Base-by-base conservation (phyloP, 2,329 filamentous ascomycete genomes). In the Hymenoscyphus fructigenus region DNA sequence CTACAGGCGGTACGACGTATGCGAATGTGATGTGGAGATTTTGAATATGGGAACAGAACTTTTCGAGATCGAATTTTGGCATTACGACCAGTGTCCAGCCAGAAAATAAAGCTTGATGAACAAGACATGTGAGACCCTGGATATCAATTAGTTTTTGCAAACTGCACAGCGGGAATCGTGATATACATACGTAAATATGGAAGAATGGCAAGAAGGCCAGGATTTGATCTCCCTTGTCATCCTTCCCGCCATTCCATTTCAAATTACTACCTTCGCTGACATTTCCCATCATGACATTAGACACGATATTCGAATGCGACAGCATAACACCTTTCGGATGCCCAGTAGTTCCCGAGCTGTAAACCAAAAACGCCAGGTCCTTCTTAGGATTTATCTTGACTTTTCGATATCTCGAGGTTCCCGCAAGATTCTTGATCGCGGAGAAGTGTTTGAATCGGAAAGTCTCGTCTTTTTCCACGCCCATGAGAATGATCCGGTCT, bases 261-360 rank as follows among this genome's bases (percentile, higher is more conserved):
- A 91, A 76, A 55, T 86, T 81, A 0, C 79, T 80, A 1, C 78
- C 80, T 64, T 92, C 89, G 4, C 83, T 79, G 29, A 78, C 73
- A 1, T 76, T 75, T 32, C 83, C 74, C 77, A 91, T 88, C 34
- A 85, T 70, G 6, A 88, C 75, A 76, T 97, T 96, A 65, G 91
- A 80, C 12, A 96, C 85, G 66, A 97, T 88, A 75, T 97, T 97
- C 69, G 80, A 77, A 77, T 98, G 94, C 7, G 87, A 90, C 36
- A 97, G 82, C 85, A 92, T 91, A 15, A 97, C 94, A 17, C 93
- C 94, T 78, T 98, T 98, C 0, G 94, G 93, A 60, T 93, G 80
- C 1, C 94, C 94, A 0, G 94, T 97, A 0, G 94, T 98, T 7
- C 94, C 94, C 7, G 90, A 93, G 59, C 89, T 92, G 56, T 96